A percentile compares a stretch with the other conserved stretches of the same genome.
These are phyloP conservation scores for Ophiostoma sp. DNA, from an alignment of 2,329 filamentous ascomycete genomes.

Conservation along the genomic window DNA sequence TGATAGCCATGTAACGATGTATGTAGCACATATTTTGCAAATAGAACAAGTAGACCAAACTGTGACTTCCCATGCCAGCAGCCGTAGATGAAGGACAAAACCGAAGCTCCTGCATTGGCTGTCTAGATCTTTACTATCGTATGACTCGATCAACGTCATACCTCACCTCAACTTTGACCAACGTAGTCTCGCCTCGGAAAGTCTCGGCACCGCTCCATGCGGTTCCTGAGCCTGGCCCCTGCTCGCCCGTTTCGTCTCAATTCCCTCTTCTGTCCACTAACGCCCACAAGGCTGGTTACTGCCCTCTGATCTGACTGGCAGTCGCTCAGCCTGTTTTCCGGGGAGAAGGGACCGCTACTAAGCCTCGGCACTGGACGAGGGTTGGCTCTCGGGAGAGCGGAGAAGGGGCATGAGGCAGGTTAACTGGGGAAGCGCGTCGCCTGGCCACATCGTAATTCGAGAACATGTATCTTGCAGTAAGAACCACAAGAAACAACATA, in stretches of 20 bases:
- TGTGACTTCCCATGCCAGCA: no score
- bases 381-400: slow-evolving; percentile 19
- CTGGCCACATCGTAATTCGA: not conserved
- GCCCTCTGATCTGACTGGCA: not conserved
- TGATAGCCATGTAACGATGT: slow-evolving; percentile 17
- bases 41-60: slow-evolving; percentile 7
- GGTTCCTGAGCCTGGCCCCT: not conserved
- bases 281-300: no score
- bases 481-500: not conserved
- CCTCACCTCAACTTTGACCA: not conserved
- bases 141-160: slow-evolving; percentile 14
- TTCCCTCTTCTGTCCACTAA: not conserved
- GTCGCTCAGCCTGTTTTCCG: slow-evolving; percentile 13
- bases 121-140: not conserved
- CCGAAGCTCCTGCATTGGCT: no score
- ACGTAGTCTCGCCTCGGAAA: slow-evolving; percentile 15
- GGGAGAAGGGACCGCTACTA: slow-evolving; percentile 18
- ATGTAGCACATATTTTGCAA: slow-evolving; percentile 19
- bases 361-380: slow-evolving; percentile 20
- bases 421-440: not conserved
- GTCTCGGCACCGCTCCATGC: slow-evolving; percentile 12
- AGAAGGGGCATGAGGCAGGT: slow-evolving; percentile 2
- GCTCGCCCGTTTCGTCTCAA: not conserved
- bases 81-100: no score
- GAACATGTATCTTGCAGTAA: not conserved